Conservation (phyloP, 2,329 filamentous ascomycete species). For the Hypoxylon rubiginosum region DNA sequence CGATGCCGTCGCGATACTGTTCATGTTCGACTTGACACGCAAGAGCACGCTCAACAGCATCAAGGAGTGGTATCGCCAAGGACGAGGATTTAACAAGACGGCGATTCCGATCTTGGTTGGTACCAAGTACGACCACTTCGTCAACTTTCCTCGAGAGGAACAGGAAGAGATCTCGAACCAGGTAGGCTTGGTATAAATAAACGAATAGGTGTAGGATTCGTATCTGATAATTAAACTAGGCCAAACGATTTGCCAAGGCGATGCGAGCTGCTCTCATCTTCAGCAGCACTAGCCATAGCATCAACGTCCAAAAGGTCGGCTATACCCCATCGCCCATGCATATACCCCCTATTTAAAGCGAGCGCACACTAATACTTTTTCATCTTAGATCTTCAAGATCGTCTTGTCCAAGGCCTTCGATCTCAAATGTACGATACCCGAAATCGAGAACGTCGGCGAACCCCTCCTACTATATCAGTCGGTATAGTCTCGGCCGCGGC, state of each 20-base stretch:
- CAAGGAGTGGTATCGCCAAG: constrained; percentile 99
- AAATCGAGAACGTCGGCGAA: constrained; percentile 98
- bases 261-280: constrained; percentile 99
- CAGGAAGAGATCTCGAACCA: constrained; percentile 99
- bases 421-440: constrained; percentile 97
- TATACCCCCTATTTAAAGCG: not conserved
- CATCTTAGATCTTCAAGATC: constrained; percentile 94
- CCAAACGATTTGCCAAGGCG: constrained; percentile 94
- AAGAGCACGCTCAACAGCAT: constrained; percentile 99
- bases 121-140: constrained; percentile 99
- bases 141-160: constrained; percentile 97
- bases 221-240: constrained; percentile 65
- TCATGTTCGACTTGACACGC: constrained; percentile 99
- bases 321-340: not conserved
- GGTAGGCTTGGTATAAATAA: constrained; percentile 61
- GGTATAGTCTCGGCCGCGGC: constrained; percentile 52
- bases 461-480: constrained; percentile 92
- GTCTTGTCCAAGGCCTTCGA: constrained; percentile 99
- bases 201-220: not conserved
- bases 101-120: constrained; percentile 98
- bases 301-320: constrained; percentile 95
- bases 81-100: constrained; percentile 98
- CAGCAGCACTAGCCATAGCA: constrained; percentile 98
- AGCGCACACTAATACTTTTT: constrained; percentile 26
- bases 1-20: constrained; percentile 96